Base-by-base conservation (phyloP, 1,284 basidiomycete species). In the Malassezia japonica region DNA sequence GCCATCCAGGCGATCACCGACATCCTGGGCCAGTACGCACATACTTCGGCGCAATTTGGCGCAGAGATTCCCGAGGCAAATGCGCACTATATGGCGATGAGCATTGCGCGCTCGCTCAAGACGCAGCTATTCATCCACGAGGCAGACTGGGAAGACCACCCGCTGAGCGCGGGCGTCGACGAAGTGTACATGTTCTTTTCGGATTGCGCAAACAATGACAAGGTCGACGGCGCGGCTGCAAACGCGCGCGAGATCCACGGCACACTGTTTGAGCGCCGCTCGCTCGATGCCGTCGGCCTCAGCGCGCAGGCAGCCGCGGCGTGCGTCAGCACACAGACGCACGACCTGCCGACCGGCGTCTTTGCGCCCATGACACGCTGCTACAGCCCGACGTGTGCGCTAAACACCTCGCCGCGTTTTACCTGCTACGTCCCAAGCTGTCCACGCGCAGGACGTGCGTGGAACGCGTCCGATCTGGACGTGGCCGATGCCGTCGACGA, bases 151-250 rank as follows among this genome's bases (percentile, higher is more conserved):
- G 88, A 87, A 28, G 82, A 83, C 50, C 82, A 83, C 21, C 78
- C 83, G 1, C 75, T 96, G 38, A 83, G 85, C 52, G 92, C 95
- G 67, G 85, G 87, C 4, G 84, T 90, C 2, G 90, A 94, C 62
- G 88, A 94, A 62, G 89, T 96, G 6, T 95, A 89, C 75, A 89
- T 87, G 80, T 95, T 98, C 76, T 78, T 90, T 74, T 88, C 89
- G 57, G 90, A 94, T 62, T 58, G 57, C 25, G 49, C 64, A 7
- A 56, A 55, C 24, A 60, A 56, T 15, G 28, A 44, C 23, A 49
- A 55, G 28, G 8, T 24, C 6, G 46, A 50, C 31, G 46, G 46
- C 0, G 36, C 43, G 3, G 36, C 50, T 15, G 18, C 27, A 9
- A 9, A 12, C 15, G 44, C 18, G 37, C 20, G 8, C 3, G 16